phyloP scores from a whole-genome alignment of 2,329 filamentous ascomycete genomes.

The Parascedosporium putredinis region DNA sequence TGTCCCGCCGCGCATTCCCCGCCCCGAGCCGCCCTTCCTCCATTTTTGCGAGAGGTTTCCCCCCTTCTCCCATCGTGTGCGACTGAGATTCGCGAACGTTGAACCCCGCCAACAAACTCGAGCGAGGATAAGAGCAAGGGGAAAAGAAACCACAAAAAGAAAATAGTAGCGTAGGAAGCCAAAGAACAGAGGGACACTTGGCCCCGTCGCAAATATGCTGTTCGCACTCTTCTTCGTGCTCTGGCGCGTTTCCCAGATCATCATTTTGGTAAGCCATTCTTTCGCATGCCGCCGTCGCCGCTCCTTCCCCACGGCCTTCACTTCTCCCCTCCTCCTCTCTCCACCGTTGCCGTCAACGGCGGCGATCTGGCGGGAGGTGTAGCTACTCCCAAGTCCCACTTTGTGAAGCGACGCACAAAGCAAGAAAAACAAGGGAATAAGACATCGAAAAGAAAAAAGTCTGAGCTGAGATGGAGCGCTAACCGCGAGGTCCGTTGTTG shows the following conservation, averaged over 20 bases:
- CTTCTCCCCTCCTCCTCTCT: too few relatives aligned
- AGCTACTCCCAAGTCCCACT: too few relatives aligned
- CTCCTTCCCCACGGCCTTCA: too few relatives aligned
- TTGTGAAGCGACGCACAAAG: background rate
- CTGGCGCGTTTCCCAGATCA: conserved; percentile 51
- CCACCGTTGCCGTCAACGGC: too few relatives aligned
- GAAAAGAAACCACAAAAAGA: background rate
- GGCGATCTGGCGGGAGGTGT: too few relatives aligned
- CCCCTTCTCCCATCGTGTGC: too few relatives aligned
- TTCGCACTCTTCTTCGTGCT: conserved; percentile 54
- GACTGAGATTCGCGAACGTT: too few relatives aligned
- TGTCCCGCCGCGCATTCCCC: too few relatives aligned
- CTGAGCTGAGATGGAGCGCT: background rate
- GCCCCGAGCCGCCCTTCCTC: too few relatives aligned
- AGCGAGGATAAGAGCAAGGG: background rate
- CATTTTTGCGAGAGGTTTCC: too few relatives aligned
- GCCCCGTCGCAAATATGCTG: conserved; percentile 35
- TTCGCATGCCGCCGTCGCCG: background rate
- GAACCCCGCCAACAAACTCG: too few relatives aligned
- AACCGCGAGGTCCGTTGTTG: conserved; percentile 11
- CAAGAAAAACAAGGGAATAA: background rate
- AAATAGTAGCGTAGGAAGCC: background rate
- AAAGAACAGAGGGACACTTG: too few relatives aligned
- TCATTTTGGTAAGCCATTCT: conserved; percentile 49
- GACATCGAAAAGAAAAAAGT: background rate